Evolutionary conservation across 768 basidiomycete genomes (phyloP).

Genomic region (Kwoniella sp.): DNA sequence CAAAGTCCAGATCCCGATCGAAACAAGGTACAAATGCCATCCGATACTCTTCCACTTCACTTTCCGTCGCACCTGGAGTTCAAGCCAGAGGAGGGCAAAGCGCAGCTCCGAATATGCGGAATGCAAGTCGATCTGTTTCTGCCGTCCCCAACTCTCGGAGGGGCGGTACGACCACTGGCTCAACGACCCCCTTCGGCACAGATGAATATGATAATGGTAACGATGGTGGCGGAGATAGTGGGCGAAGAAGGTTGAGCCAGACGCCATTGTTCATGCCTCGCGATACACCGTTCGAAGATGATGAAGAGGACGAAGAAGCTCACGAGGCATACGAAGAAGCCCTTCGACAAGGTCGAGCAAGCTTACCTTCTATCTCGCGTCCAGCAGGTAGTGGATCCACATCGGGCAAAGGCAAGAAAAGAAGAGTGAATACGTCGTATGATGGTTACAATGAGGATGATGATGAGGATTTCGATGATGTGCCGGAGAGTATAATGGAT

Average conservation of each 20-base stretch:
- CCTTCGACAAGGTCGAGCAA: constrained; percentile 37
- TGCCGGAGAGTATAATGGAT: constrained; percentile 47
- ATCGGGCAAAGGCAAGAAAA: constrained; percentile 15
- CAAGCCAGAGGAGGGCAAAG: constrained; percentile 13
- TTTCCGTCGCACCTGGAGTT: constrained; percentile 21
- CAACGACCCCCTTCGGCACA: constrained; percentile 29
- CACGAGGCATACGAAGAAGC: constrained; percentile 45
- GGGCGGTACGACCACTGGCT: constrained; percentile 32
- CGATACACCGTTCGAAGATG: constrained; percentile 50
- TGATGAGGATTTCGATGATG: constrained; percentile 42
- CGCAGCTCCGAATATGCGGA: constrained; percentile 33
- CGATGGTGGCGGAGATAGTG: constrained; percentile 11
- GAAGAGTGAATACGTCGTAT: background rate
- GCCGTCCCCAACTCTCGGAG: constrained; percentile 45
- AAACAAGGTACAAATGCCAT: constrained; percentile 19
- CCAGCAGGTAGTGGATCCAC: constrained; percentile 31
- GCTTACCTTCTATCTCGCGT: constrained; percentile 36
- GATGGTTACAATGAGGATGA: background rate
- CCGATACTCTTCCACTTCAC: constrained; percentile 34
- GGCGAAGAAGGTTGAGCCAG: constrained; percentile 21
- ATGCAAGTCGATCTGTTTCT: constrained; percentile 40
- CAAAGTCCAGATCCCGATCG: constrained; percentile 49
- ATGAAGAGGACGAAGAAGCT: constrained; percentile 52
- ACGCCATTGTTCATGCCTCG: constrained; percentile 46
- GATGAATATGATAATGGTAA: background rate